Percentiles rank a stretch among this genome's conserved stretches.
phyloP scores from a whole-genome alignment of 371 early-diverging fungal species.

The Conidiobolus incongruus region DNA sequence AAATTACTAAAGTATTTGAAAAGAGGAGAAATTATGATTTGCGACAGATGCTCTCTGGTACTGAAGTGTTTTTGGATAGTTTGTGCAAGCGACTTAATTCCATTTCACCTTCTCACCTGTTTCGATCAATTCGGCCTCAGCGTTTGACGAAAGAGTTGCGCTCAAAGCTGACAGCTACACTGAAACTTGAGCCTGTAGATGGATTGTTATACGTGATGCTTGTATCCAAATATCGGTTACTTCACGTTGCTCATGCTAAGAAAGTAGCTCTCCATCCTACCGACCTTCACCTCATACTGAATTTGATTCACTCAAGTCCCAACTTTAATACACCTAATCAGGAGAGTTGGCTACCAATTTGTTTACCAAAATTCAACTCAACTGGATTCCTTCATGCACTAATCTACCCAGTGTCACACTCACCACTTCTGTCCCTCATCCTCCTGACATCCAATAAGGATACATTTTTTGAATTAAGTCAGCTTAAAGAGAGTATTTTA shows the following conservation, averaged over 20 bases:
- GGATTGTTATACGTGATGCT: slow-evolving; percentile 2
- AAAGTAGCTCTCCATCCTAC: slow-evolving; percentile 2
- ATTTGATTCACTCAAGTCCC: slow-evolving; percentile 51
- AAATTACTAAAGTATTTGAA: slow-evolving; percentile 68
- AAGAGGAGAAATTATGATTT: slow-evolving; percentile 76
- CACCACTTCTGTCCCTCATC: slow-evolving; percentile 46
- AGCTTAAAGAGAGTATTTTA: background rate
- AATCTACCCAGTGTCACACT: slow-evolving; percentile 47
- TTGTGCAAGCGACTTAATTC: background rate
- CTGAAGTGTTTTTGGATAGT: background rate
- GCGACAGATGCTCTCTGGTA: slow-evolving; percentile 45
- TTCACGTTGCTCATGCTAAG: slow-evolving; percentile 1
- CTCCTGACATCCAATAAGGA: slow-evolving; percentile 45
- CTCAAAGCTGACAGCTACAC: slow-evolving; percentile 40
- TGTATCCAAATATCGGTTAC: slow-evolving; percentile 39
- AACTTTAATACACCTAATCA: slow-evolving; percentile 29
- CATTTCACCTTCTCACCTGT: slow-evolving; percentile 15
- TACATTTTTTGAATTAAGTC: no score
- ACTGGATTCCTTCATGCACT: slow-evolving; percentile 76
- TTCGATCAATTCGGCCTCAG: slow-evolving; percentile 67
- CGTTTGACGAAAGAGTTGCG: slow-evolving; percentile 47
- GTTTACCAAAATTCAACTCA: slow-evolving; percentile 75
- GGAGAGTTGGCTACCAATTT: slow-evolving; percentile 86
- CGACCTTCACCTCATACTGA: slow-evolving; percentile 69
- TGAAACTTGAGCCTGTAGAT: slow-evolving; percentile 21